Evolutionary conservation across 1,284 basidiomycete species (phyloP).

Genomic region (Takashimella tepidaria): DNA sequence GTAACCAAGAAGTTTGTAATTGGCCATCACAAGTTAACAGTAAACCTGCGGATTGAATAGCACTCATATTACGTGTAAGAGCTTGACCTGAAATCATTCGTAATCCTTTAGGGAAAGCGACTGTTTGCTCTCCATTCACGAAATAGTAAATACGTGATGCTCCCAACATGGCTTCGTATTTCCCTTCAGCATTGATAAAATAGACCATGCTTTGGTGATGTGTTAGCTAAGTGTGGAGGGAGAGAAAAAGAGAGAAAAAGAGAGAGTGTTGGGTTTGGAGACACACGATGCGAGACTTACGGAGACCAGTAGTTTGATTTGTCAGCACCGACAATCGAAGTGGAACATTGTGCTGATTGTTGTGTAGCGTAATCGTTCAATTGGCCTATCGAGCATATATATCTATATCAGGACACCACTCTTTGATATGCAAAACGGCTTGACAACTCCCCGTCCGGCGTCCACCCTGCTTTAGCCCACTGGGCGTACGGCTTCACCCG

Average conservation of each 20-base stretch:
- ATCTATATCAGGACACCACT: too few relatives aligned
- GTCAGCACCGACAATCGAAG: constrained; percentile 31
- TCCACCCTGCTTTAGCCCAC: too few relatives aligned
- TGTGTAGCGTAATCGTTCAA: too few relatives aligned
- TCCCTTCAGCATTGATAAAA: constrained; percentile 11
- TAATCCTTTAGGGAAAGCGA: constrained; percentile 42
- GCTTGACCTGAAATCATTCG: constrained; percentile 39
- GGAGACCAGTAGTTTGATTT: constrained; percentile 42
- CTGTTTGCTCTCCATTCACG: constrained; percentile 25
- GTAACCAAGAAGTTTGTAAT: constrained; percentile 20
- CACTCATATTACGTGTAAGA: constrained; percentile 18
- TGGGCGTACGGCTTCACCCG: too few relatives aligned
- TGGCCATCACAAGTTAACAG: constrained; percentile 31
- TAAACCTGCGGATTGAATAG: constrained; percentile 17
- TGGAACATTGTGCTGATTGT: too few relatives aligned
- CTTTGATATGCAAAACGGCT: too few relatives aligned
- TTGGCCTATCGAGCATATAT: too few relatives aligned
- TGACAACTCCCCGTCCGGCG: too few relatives aligned
- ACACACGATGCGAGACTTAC: too few relatives aligned
- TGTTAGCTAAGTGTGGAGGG: not conserved
- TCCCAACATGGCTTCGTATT: constrained; percentile 23
- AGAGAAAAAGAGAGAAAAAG: too few relatives aligned
- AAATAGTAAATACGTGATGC: constrained; percentile 42
- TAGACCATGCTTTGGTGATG: constrained; percentile 13
- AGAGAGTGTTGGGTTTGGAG: not conserved